A percentile compares a stretch with the other conserved stretches of the same genome.
Evolutionary conservation across 805 yeast genomes (phyloP).

Genomic region (Brettanomyces sp.): DNA sequence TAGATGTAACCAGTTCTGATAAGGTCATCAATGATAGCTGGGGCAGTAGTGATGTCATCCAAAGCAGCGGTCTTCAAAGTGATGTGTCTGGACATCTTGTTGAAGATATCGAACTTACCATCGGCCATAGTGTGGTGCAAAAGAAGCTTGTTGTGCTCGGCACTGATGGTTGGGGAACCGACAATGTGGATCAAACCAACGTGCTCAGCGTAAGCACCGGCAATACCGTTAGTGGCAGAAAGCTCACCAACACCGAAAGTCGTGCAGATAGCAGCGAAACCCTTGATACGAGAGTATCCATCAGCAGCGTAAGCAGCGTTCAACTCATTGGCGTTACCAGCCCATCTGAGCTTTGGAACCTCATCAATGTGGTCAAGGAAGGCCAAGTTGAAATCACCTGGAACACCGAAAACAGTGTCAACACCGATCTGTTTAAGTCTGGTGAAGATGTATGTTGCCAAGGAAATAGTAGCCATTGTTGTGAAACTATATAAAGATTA

Average conservation of each 20-base stretch:
- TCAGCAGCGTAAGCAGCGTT: conserved; percentile 87
- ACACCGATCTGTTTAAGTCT: conserved; percentile 66
- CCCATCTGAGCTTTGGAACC: conserved; percentile 75
- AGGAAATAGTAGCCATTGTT: conserved; percentile 33
- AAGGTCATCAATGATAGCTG: conserved; percentile 63
- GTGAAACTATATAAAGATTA: not conserved
- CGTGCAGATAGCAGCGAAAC: conserved; percentile 65
- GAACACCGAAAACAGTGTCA: conserved; percentile 68
- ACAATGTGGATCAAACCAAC: conserved; percentile 79
- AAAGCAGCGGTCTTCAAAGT: conserved; percentile 58
- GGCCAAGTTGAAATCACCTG: conserved; percentile 74
- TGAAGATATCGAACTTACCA: conserved; percentile 73
- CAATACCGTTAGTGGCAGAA: conserved; percentile 76
- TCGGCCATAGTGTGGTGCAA: conserved; percentile 81
- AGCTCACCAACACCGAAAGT: conserved; percentile 91
- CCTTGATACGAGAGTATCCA: conserved; percentile 78
- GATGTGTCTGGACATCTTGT: conserved; percentile 67
- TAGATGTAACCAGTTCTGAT: conserved; percentile 59
- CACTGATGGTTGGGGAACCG: conserved; percentile 72
- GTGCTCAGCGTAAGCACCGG: conserved; percentile 85
- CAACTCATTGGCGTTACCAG: conserved; percentile 84
- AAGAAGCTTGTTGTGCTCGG: conserved; percentile 63
- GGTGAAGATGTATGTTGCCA: conserved; percentile 74
- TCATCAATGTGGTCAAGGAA: conserved; percentile 65
- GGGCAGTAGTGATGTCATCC: conserved; percentile 56